A percentile compares a stretch with the other conserved stretches of the same genome.
Evolutionary conservation across 441 rosid genomes (phyloP).

Genomic region (Brassica balearica): DNA sequence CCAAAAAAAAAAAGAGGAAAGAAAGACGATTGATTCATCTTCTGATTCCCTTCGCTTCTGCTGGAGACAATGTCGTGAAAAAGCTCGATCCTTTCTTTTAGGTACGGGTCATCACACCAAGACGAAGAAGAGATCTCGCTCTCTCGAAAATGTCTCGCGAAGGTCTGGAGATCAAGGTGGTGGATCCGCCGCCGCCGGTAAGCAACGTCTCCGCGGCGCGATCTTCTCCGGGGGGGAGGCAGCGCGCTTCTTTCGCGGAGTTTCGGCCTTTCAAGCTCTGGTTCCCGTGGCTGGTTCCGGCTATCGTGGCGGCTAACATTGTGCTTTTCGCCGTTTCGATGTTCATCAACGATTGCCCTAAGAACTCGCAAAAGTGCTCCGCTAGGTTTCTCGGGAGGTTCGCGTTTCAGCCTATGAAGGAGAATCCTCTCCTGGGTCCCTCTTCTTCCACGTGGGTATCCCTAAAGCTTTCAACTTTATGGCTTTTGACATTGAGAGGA

Average conservation of each 20-base stretch:
- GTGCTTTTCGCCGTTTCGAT: conserved; percentile 59
- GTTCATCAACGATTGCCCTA: conserved; percentile 83
- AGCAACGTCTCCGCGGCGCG: conserved; percentile 30
- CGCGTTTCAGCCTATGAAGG: conserved; percentile 79
- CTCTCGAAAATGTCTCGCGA: conserved; percentile 36
- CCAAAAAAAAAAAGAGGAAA: conserved; percentile 29
- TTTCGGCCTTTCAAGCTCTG: conserved; percentile 65
- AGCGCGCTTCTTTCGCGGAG: conserved; percentile 38
- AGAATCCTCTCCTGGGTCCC: conserved; percentile 95
- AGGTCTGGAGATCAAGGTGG: conserved; percentile 52
- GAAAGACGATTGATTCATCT: conserved; percentile 44
- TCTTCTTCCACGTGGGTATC: conserved; percentile 72
- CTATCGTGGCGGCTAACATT: conserved; percentile 65
- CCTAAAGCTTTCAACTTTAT: conserved; percentile 17
- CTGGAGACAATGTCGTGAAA: conserved; percentile 34
- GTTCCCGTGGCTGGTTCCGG: conserved; percentile 80
- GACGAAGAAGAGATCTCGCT: not conserved
- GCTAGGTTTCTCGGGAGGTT: conserved; percentile 75
- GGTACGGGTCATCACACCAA: not conserved
- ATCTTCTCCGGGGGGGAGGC: conserved; percentile 26
- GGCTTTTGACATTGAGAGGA: not conserved
- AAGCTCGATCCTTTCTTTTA: conserved; percentile 26
- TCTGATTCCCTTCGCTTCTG: conserved; percentile 25
- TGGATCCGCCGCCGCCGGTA: conserved; percentile 38
- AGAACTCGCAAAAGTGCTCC: conserved; percentile 54